Conservation (phyloP, 139 green algal genomes). For the Ostreobium quekettii region DNA sequence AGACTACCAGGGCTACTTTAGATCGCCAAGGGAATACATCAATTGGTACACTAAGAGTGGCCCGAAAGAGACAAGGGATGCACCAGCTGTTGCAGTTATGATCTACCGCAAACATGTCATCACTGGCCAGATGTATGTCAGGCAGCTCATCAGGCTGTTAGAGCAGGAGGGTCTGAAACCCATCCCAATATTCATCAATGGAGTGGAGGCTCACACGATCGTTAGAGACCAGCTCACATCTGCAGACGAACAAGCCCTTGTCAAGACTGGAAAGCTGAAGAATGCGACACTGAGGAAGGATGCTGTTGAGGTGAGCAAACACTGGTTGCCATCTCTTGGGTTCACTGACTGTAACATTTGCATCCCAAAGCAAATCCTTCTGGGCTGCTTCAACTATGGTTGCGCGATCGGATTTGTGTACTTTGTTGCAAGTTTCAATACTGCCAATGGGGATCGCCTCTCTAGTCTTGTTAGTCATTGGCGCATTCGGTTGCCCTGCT, state of each 20-base stretch:
- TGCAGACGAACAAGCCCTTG: constrained; percentile 44
- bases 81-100: constrained; percentile 78
- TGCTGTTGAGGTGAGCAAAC: constrained; percentile 23
- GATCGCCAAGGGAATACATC: constrained; percentile 66
- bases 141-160: constrained; percentile 42
- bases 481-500: too few relatives aligned
- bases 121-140: constrained; percentile 77
- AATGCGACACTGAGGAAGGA: constrained; percentile 22
- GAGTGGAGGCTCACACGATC: constrained; percentile 89
- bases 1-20: constrained; percentile 55
- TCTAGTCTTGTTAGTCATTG: too few relatives aligned
- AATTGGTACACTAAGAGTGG: constrained; percentile 58
- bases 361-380: neutral
- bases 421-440: too few relatives aligned
- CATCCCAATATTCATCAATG: constrained; percentile 94
- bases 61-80: constrained; percentile 28
- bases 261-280: constrained; percentile 21
- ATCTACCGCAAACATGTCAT: constrained; percentile 99
- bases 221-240: constrained; percentile 81
- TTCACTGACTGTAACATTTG: constrained; percentile 1
- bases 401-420: too few relatives aligned
- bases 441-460: too few relatives aligned
- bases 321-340: too few relatives aligned
- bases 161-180: constrained; percentile 20
- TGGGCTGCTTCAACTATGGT: too few relatives aligned